These are phyloP conservation scores for Pseudoperonospora humuli DNA, from an alignment of 352 stramenopile species.

Conservation along the genomic window DNA sequence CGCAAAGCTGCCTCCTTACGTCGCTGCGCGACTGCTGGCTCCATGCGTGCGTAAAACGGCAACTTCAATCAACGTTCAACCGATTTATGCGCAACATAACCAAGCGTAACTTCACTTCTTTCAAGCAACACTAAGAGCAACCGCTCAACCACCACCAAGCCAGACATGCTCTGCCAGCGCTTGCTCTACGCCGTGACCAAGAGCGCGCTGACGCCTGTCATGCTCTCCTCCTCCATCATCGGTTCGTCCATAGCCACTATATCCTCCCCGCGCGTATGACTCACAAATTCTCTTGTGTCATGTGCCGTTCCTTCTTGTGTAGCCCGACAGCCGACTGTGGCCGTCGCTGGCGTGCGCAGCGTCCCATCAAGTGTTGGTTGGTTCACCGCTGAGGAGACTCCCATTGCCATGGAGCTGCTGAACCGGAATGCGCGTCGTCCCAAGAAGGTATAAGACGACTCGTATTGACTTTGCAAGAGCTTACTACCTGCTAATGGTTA, in stretches of 20 bases:
- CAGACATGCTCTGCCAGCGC: slow-evolving; percentile 32
- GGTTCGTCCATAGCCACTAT: slow-evolving; percentile 1
- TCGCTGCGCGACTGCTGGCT: too few relatives aligned
- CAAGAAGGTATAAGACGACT: slow-evolving; percentile 49
- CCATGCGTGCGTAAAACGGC: too few relatives aligned
- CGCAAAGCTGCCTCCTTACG: too few relatives aligned
- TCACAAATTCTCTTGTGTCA: neutral
- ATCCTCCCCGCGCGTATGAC: neutral
- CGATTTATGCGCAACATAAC: slow-evolving; percentile 5
- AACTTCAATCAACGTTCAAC: too few relatives aligned
- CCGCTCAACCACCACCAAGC: slow-evolving; percentile 1
- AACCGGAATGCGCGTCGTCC: slow-evolving; percentile 76
- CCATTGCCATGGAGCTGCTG: slow-evolving; percentile 66
- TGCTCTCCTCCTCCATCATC: slow-evolving; percentile 22
- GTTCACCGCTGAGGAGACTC: slow-evolving; percentile 27
- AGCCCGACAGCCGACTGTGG: slow-evolving; percentile 14
- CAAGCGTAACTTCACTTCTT: neutral
- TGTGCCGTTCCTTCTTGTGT: slow-evolving; percentile 5
- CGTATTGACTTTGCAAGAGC: neutral
- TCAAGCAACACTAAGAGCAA: neutral
- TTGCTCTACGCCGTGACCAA: slow-evolving; percentile 26
- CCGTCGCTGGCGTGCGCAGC: slow-evolving; percentile 38
- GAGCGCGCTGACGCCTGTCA: slow-evolving; percentile 28
- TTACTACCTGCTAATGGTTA: neutral
- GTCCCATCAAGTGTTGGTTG: slow-evolving; percentile 18